Percentiles rank a stretch among this genome's conserved stretches.
phyloP scores from a whole-genome alignment of 257 asterid species.

The Solanum medicagineum region DNA sequence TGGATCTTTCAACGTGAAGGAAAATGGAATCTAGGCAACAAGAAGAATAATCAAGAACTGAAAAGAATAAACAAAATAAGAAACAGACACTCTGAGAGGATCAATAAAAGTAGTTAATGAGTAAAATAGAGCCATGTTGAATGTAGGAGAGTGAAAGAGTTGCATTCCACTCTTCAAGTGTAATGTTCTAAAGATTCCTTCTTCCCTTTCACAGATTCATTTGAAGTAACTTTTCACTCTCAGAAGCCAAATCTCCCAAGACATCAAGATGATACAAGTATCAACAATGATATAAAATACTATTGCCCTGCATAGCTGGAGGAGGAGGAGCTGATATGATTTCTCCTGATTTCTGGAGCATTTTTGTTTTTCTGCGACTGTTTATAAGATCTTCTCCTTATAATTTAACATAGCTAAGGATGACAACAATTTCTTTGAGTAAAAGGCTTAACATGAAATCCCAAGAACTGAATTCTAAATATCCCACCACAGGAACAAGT shows the following conservation, averaged over 20 bases:
- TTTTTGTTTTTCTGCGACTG: background rate
- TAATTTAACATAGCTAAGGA: background rate
- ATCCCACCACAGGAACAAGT: background rate
- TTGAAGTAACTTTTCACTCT: background rate
- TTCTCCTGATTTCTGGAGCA: background rate
- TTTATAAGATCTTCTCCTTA: background rate
- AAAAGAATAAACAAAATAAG: background rate
- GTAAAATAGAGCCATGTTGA: background rate
- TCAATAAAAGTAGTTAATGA: background rate
- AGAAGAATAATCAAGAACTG: background rate
- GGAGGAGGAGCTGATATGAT: background rate
- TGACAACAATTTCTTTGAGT: background rate
- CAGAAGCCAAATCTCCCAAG: background rate
- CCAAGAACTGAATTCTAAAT: background rate
- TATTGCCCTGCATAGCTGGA: background rate
- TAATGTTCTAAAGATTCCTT: background rate
- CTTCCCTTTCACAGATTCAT: background rate
- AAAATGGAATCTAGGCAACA: constrained; percentile 52
- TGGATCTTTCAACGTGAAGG: constrained; percentile 42
- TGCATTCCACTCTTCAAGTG: background rate
- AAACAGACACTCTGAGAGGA: background rate
- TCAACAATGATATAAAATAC: background rate
- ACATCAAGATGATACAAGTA: background rate
- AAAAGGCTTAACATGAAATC: background rate
- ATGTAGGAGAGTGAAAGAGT: background rate